Evolutionary conservation across 2,329 filamentous ascomycete species (phyloP), one percentile per base, ranked within the genome.

Genomic region (Beauveria pseudobassiana): DNA sequence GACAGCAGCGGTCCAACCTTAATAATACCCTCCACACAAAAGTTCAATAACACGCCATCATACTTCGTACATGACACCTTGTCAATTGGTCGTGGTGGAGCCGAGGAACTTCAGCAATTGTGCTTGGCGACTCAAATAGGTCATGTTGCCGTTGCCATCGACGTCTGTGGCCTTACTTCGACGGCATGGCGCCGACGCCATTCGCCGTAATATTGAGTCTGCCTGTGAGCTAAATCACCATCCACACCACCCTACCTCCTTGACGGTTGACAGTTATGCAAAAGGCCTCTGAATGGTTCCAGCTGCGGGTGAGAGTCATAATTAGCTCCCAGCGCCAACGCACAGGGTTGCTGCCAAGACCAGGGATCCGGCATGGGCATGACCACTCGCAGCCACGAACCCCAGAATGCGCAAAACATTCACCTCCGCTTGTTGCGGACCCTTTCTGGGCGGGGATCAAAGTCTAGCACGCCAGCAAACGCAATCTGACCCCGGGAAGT

Each of bases 291-390:
- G 34, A 34, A 34, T 34, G 30, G 46, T 12, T 2, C 20, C 9
- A 46, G 38, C 48, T 38, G 57, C 18, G 24, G 9, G 8, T 3
- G 54, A 57, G 50, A 57, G 42, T 50, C 43, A 28, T 38, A 4
- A 30, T 28, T 40, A 50, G 30, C 45, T 38, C 42, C 42, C 16
- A 48, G 50, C 42, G 59, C 59, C 59, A 61, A 28, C 59, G 59
- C 59, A 61, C 59, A 54, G 42, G 42, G 42, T 61, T 38, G 59
- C 51, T 34, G 59, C 59, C 59, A 61, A 61, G 59, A 55, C 59
- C 43, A 61, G 50, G 51, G 59, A 54, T 28, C 59, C 57, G 57
- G 57, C 57, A 59, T 38, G 38, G 46, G 56, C 55, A 22, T 48
- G 28, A 59, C 46, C 46, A 28, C 43, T 51, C 12, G 53, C 22